These are phyloP conservation scores for Hypoxylon sp. DNA, from an alignment of 2,329 filamentous ascomycete genomes.

Conservation along the genomic window DNA sequence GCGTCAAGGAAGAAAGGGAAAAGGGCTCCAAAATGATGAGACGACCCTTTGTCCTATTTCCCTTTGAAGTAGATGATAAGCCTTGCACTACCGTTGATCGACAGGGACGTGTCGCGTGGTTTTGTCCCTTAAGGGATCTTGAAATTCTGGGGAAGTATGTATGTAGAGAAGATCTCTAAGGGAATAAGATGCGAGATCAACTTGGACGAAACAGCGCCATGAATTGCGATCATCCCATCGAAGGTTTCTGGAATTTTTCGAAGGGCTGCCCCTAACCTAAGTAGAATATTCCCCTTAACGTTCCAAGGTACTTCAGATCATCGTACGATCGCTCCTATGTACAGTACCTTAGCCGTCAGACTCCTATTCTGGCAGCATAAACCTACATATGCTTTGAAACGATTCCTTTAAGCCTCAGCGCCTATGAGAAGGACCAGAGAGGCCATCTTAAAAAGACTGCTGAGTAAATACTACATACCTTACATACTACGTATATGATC, in stretches of 20 bases:
- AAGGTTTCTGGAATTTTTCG: constrained; percentile 35
- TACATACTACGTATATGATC: not conserved
- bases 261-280: not conserved
- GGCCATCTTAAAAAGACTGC: not conserved
- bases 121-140: constrained; percentile 14
- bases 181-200: constrained; percentile 21
- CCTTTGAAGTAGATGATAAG: constrained; percentile 44
- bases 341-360: constrained; percentile 1
- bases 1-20: constrained; percentile 9
- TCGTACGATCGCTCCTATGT: constrained; percentile 16
- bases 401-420: constrained; percentile 6
- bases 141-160: constrained; percentile 22
- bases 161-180: constrained; percentile 32
- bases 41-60: constrained; percentile 20
- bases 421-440: not conserved
- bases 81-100: constrained; percentile 38
- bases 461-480: not conserved
- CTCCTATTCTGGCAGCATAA: constrained; percentile 2
- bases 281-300: not conserved
- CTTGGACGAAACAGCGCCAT: constrained; percentile 8
- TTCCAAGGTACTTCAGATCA: constrained; percentile 5
- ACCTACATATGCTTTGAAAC: constrained; percentile 15
- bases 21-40: constrained; percentile 12
- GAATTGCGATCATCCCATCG: constrained; percentile 34
- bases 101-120: constrained; percentile 35